Evolutionary conservation across 768 basidiomycete species (phyloP), one percentile per base, ranked within the genome.

Genomic region (Termitomyces eurrhizus): DNA sequence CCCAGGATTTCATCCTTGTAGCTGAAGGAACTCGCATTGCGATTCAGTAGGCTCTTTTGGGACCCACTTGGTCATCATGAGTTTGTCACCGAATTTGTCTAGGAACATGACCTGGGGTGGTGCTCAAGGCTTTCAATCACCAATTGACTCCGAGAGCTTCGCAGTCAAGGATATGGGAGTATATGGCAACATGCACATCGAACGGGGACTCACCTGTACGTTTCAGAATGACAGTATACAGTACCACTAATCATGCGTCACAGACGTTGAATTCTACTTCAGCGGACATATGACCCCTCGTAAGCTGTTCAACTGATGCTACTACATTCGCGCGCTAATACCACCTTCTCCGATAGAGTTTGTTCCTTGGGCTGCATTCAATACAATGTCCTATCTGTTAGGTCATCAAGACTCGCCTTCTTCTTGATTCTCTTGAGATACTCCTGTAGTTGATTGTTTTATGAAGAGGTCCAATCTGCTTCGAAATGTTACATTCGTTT

Each of bases 131-230:
- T 88, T 89, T 78, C 86, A 87, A 63, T 83, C 77, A 0, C 85
- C 86, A 7, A 85, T 87, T 46, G 69, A 74, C 48, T 65, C 78
- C 14, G 87, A 89, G 65, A 84, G 76, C 46, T 88, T 89, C 73
- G 74, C 80, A 35, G 78, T 89, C 51, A 81, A 88, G 57, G 80
- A 83, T 57, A 76, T 88, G 63, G 88, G 88, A 14, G 83, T 86
- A 0, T 80, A 78, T 52, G 88, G 88, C 1, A 84, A 73, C 37
- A 75, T 77, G 69, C 87, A 88, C 58, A 76, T 77, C 1, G 89
- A 90, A 68, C 82, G 87, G 12, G 82, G 82, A 32, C 75, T 89
- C 74, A 88, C 74, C 74, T 90, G 87, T 84, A 64, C 63, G 80
- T 46, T 52, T 21, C 42, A 45, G 33, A 49, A 61, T 39, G 51